Base-by-base conservation (phyloP, 1,284 basidiomycete genomes). In the Vanrija pseudolonga region DNA sequence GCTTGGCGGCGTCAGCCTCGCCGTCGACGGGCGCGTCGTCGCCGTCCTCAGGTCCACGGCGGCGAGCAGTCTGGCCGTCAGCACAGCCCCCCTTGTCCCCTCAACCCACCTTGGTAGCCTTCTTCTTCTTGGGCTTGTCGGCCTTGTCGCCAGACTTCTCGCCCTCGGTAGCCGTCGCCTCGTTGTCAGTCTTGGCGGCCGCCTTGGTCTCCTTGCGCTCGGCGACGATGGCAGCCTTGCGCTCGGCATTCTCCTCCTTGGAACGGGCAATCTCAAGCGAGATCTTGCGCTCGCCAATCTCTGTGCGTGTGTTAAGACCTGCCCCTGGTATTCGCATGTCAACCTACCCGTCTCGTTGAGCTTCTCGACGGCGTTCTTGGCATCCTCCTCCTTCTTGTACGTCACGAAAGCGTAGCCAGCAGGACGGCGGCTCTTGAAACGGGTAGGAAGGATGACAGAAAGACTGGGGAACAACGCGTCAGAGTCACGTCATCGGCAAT, bases 351-450 rank as follows among this genome's bases (percentile, higher is more conserved):
- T 53, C 50, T 88, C 88, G 82, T 94, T 82, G 71, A 95, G 86
- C 70, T 82, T 78, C 62, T 91, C 87, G 72, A 92, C 87, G 57
- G 90, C 93, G 76, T 85, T 85, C 79, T 91, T 81, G 60, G 88
- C 90, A 70, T 89, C 87, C 74, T 88, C 88, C 74, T 81, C 81
- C 72, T 83, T 86, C 72, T 83, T 80, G 77, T 91, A 83, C 61
- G 88, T 84, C 73, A 93, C 90, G 74, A 95, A 95, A 64, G 90
- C 92, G 79, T 92, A 95, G 59, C 91, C 91, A 68, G 90, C 66
- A 18, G 72, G 69, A 46, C 70, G 64, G 54, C 62, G 60, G 56
- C 64, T 64, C 60, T 57, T 61, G 66, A 68, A 70, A 44, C 64
- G 67, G 36, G 59, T 61, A 15, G 71, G 72, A 26, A 76, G 62